Base-by-base conservation (phyloP, 179 eudicot species). In the Beta macrorhiza region DNA sequence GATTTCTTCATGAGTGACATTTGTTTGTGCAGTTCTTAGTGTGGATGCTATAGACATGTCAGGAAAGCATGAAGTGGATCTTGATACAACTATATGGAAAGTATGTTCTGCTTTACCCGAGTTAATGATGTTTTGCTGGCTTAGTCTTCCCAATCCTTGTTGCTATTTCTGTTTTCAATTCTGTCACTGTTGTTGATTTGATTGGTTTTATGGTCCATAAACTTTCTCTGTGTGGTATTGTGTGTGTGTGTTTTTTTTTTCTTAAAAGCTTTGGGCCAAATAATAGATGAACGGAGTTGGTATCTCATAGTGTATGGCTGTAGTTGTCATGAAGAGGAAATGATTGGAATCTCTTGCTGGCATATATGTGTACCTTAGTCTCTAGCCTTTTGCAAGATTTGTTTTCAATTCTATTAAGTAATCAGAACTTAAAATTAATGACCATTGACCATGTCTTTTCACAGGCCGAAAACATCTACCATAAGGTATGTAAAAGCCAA, bases 31-130 rank as follows among this genome's bases (percentile, higher is more conserved):
- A 96, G 99, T 94, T 78, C 79, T 96, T 45, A 96, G 99, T 71
- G 94, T 96, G 79, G 99, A 96, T 91, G 98, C 99, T 78, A 91
- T 96, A 77, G 99, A 96, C 82, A 91, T 96, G 98, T 96, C 99
- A n/a, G 99, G 99, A 81, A 96, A 96, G 91, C 99, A 96, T 83
- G 99, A 96, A 88, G 99, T 96, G 84, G 99, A 96, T 87, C 94
- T 96, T 72, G 98, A 94, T 86, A 96, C 99, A 75, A 96, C 89
- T 79, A 92, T 96, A 75, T 96, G 99, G 99, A 96, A 96, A 86
- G 99, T 94, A 89, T 81, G 93, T 78, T 45, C 59, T 65, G 57
- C 75, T 20, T 63, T 74, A 51, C 57, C 68, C 52, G 6, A 22
- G 17, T 7, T 74, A 55, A 47, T 37, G 72, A 20, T 59, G 59